Base-by-base conservation (phyloP, 2,329 filamentous ascomycete genomes). In the Sporothrix pallida region DNA sequence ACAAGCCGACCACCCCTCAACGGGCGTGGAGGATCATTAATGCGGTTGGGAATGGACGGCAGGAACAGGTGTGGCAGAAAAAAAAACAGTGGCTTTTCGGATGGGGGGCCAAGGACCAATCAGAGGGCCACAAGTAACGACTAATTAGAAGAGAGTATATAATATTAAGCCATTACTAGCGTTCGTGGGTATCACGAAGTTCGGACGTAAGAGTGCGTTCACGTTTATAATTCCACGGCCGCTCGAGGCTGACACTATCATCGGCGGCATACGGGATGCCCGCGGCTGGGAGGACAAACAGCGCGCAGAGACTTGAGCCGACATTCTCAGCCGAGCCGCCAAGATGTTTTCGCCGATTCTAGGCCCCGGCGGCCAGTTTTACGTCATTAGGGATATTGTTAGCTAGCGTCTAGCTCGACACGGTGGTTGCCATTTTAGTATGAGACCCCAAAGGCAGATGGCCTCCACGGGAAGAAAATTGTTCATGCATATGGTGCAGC, bases 261-360 rank as follows among this genome's bases (percentile, higher is more conserved):
- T 91, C 17, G 90, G 89, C 1, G 89, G 89, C 0, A 92, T 89
- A 1, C 91, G 90, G 78, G 86, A 91, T 77, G 83, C 85, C 0
- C 80, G 86, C 65, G 83, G 90, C 77, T 89, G 86, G 86, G 82
- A 86, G 48, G 79, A 83, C 0, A 81, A 83, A 20, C 85, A 88
- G 0, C 86, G 83, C 0, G 74, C 76, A 1, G 83, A 85, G 65
- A 85, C 86, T 0, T 80, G 88, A 15, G 78, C 82, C 52, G 78
- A 77, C 42, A 78, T 91, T 10, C 82, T 91, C 3, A 37, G 70
- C 37, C 73, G 44, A 9, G 71, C 62, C 7, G 71, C 71, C 17
- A 42, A 67, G 17, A 54, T 65, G 60, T 72, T 54, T 26, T 60
- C 71, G 10, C 17, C 46, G 5, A 67, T 72, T 26, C 17, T 72